Base-by-base conservation (phyloP, 1,284 basidiomycete genomes). In the Wolfiporia cocos region DNA sequence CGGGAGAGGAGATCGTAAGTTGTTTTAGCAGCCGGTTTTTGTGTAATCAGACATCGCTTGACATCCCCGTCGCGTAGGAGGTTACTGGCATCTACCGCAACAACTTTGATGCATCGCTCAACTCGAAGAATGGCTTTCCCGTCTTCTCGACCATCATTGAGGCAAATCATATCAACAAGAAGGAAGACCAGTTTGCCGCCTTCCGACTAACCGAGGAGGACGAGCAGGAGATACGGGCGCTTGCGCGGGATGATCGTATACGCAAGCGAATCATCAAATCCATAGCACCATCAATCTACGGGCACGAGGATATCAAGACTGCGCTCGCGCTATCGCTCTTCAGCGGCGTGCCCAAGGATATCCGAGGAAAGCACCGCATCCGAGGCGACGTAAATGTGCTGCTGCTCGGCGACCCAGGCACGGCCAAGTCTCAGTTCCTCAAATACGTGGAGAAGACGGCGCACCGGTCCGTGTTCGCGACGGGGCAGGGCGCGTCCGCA, bases 381-480 rank as follows among this genome's bases (percentile, higher is more conserved):
- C 85, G 95, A 63, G 95, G 95, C 14, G 95, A 99, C 61, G 99
- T 99, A 64, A 99, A 99, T 57, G 77, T 99, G 2, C 78, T 99
- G 15, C 70, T 99, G 5, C 84, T 99, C 22, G 95, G 95, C 54
- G 95, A 99, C 62, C 95, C 95, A 2, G 95, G 95, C 64, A 99
- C 95, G 10, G 95, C 95, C 51, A 99, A 99, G 66, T 98, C 95
- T 0, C 95, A 99, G 62, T 95, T 99, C 74, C 73, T 99, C 56
- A 99, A 99, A 66, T 99, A 99, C 57, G 90, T 94, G 39, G 95
- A 99, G 63, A 99, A 99, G 73, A 99, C 96, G 0, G 94, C 96
- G 0, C 90, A 89, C 62, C 78, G 96, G 28, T 94, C 94, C 6
- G 92, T 99, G n/a, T 99, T 96, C 61, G 93, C 95, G 0, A 99